Conservation (phyloP, 2,329 filamentous ascomycete genomes). For the Trichoderma cornu-damae region DNA sequence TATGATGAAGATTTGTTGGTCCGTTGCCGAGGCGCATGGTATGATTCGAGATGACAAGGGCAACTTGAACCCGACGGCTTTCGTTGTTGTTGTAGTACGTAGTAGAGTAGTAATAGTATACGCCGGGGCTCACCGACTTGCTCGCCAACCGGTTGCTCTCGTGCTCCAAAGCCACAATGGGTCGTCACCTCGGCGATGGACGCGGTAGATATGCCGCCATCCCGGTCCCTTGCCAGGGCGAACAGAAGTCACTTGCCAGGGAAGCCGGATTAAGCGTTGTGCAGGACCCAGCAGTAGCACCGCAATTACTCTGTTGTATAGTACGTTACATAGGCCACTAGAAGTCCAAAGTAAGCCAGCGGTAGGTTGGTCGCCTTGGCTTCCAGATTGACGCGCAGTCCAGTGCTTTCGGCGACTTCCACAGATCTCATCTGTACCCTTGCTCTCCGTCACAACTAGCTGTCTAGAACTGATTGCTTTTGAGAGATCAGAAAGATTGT, state of each 20-base stretch:
- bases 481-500: neutral
- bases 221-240: neutral
- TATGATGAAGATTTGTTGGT: neutral
- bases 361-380: neutral
- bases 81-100: too few relatives aligned
- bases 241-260: neutral
- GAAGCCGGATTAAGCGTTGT: neutral
- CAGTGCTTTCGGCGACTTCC: neutral
- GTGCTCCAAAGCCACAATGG: neutral
- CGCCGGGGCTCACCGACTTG: neutral
- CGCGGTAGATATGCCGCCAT: neutral
- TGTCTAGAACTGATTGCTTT: neutral
- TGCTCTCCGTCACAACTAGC: neutral
- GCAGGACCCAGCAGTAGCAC: neutral
- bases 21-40: neutral
- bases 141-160: neutral
- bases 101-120: too few relatives aligned
- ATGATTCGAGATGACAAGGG: conserved; percentile 7
- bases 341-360: neutral
- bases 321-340: too few relatives aligned
- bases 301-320: too few relatives aligned
- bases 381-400: neutral
- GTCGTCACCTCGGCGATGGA: neutral
- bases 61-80: neutral
- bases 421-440: neutral